phyloP scores from a whole-genome alignment of 179 eudicot genomes.

The Silene vulgaris region DNA sequence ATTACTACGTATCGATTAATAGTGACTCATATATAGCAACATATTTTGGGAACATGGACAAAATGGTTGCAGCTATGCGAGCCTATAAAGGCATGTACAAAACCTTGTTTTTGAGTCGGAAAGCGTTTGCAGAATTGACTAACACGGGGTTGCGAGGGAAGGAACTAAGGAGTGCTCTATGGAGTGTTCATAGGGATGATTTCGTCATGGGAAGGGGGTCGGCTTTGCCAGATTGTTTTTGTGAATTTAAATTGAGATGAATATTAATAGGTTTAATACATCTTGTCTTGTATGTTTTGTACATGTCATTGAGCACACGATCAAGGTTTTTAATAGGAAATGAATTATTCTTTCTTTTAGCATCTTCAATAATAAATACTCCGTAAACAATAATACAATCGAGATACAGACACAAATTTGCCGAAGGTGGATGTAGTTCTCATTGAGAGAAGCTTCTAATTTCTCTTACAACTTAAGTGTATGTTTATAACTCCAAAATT shows the following conservation, averaged over 20 bases:
- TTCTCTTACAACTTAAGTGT: too few relatives aligned
- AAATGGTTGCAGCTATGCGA: constrained; percentile 96
- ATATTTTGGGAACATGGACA: constrained; percentile 97
- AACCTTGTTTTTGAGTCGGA: constrained; percentile 68
- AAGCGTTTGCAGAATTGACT: constrained; percentile 60
- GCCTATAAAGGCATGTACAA: constrained; percentile 64
- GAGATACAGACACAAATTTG: too few relatives aligned
- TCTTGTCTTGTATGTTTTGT: background rate
- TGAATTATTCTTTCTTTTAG: too few relatives aligned
- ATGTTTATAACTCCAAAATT: too few relatives aligned
- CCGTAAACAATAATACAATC: too few relatives aligned
- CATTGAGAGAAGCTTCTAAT: too few relatives aligned
- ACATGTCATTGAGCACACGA: background rate
- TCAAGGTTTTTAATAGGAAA: too few relatives aligned
- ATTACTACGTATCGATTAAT: constrained; percentile 75
- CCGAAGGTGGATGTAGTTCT: too few relatives aligned
- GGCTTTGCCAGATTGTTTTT: constrained; percentile 91
- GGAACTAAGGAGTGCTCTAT: constrained; percentile 52
- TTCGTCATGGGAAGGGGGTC: constrained; percentile 78
- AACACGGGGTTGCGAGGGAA: constrained; percentile 52
- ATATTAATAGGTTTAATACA: background rate
- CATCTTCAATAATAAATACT: too few relatives aligned
- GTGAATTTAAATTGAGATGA: constrained; percentile 57
- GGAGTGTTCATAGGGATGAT: constrained; percentile 70
- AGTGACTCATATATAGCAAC: constrained; percentile 87